phyloP scores from a whole-genome alignment of 192 early-diverging fungal genomes.

The Funneliformis geosporum region DNA sequence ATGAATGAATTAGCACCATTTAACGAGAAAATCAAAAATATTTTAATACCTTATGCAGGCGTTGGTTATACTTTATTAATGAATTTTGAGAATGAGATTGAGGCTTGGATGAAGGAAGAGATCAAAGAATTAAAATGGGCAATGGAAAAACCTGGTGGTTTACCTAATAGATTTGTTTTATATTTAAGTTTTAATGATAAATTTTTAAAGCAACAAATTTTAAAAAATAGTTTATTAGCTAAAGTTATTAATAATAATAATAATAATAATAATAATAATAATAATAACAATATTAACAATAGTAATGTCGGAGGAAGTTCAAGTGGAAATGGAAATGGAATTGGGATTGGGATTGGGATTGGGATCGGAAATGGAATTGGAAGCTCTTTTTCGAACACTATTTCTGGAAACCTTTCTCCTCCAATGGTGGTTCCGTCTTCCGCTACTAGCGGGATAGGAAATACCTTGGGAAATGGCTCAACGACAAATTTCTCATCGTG shows the following conservation, averaged over 20 bases:
- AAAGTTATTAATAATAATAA: not conserved
- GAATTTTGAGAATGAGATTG: conserved; percentile 15
- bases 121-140: conserved; percentile 1
- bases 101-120: conserved; percentile 1
- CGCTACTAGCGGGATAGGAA: no score
- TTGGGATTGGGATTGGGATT: no score
- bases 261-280: not conserved
- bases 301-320: no score
- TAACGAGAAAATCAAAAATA: not conserved
- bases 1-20: conserved; percentile 9
- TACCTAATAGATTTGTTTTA: conserved; percentile 23
- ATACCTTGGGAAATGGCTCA: no score
- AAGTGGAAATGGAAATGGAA: not conserved
- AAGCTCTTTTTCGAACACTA: no score
- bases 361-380: no score
- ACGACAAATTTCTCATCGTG: no score
- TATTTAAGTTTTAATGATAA: conserved; percentile 20
- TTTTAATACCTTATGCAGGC: conserved; percentile 12
- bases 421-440: no score
- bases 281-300: not conserved
- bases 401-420: no score
- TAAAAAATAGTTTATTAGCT: conserved; percentile 6
- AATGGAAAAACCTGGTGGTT: not conserved
- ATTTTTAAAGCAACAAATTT: conserved; percentile 29
- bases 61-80: conserved; percentile 23